A percentile compares a stretch with the other conserved stretches of the same genome.
Evolutionary conservation across 345 rosid genomes (phyloP).

Genomic region (Aquilaria malaccensis): DNA sequence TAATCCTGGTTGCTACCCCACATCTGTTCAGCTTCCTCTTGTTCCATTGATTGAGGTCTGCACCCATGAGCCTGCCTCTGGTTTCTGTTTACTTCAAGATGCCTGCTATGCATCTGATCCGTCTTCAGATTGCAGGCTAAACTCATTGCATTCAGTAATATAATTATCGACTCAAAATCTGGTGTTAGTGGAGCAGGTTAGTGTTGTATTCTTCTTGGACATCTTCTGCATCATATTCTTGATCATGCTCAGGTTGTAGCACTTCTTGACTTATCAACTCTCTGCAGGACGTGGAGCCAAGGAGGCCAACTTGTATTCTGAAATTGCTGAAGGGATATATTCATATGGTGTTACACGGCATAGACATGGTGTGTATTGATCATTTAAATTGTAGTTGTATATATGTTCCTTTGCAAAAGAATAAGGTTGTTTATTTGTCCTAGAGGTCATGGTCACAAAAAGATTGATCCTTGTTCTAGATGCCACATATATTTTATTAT

Average conservation of each 20-base stretch:
- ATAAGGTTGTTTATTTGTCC: too few species aligned
- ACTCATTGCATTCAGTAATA: constrained; percentile 53
- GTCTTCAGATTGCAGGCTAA: constrained; percentile 48
- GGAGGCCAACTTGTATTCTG: constrained; percentile 76
- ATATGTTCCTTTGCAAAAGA: background rate
- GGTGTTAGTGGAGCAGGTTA: constrained; percentile 99
- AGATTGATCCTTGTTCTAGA: too few species aligned
- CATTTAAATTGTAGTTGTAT: background rate
- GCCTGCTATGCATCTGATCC: constrained; percentile 8
- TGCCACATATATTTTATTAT: too few species aligned
- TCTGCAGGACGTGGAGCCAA: constrained; percentile 92
- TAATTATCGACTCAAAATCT: constrained; percentile 87
- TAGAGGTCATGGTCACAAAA: too few species aligned
- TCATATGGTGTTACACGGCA: constrained; percentile 89
- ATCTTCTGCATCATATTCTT: constrained; percentile 1
- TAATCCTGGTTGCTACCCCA: constrained; percentile 98
- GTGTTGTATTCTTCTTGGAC: constrained; percentile 5
- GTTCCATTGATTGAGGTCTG: constrained; percentile 79
- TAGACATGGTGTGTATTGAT: constrained; percentile 69
- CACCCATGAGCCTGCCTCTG: background rate
- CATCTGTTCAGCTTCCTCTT: constrained; percentile 93
- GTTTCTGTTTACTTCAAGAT: background rate
- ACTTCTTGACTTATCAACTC: constrained; percentile 6
- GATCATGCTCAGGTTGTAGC: background rate
- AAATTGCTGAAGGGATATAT: constrained; percentile 84